These are phyloP conservation scores for Closterium sp. DNA, from an alignment of 139 green algal genomes.

Conservation along the genomic window DNA sequence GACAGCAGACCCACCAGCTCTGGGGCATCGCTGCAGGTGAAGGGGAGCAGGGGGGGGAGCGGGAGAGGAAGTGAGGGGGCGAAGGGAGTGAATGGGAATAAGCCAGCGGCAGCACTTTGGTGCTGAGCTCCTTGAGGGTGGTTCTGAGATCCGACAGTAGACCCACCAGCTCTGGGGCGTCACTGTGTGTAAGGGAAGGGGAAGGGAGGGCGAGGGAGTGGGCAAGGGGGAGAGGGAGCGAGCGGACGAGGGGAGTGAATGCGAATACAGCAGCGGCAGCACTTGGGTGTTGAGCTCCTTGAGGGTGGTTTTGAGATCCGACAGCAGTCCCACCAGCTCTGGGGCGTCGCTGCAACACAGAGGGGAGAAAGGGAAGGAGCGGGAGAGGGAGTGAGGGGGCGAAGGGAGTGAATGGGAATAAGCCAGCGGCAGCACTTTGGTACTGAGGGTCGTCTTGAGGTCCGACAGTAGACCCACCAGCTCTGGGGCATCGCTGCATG, in stretches of 20 bases:
- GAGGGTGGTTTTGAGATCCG: neutral
- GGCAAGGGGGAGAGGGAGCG: too few species aligned
- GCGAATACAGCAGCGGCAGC: neutral
- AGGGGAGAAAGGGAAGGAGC: too few species aligned
- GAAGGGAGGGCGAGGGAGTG: too few species aligned
- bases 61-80: neutral
- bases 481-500: too few species aligned
- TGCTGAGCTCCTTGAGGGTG: constrained; percentile 29
- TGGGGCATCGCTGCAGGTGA: neutral
- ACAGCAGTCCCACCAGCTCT: neutral
- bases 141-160: constrained; percentile 64
- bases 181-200: constrained; percentile 7
- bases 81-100: neutral
- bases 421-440: neutral
- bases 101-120: neutral
- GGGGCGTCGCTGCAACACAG: neutral
- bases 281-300: neutral
- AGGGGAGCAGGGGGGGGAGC: neutral
- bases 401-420: neutral
- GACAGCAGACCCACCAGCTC: neutral
- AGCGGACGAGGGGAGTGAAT: neutral
- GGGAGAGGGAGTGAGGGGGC: too few species aligned
- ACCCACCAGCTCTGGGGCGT: constrained; percentile 78
- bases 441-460: constrained; percentile 21
- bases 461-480: constrained; percentile 53